phyloP scores from a whole-genome alignment of 371 early-diverging fungal genomes.

The Apophysomyces trapeziformis region DNA sequence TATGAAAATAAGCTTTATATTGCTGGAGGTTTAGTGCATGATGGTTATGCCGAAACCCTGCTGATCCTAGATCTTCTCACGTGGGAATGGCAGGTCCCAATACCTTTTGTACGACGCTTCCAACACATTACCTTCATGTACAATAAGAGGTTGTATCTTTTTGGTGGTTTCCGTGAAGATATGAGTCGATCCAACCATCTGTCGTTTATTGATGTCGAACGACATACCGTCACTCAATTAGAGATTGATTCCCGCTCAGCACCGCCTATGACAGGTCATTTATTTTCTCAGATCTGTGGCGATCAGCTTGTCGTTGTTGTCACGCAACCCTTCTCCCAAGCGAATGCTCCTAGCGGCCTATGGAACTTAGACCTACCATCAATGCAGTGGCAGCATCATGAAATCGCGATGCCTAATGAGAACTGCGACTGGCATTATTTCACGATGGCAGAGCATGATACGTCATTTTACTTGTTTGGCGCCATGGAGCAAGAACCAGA shows the following conservation, averaged over 20 bases:
- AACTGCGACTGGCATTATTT: conserved; percentile 65
- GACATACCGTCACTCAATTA: conserved; percentile 46
- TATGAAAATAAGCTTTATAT: conserved; percentile 65
- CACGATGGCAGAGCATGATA: conserved; percentile 57
- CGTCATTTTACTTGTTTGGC: conserved; percentile 61
- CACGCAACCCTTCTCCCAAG: conserved; percentile 20
- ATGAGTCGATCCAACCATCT: conserved; percentile 64
- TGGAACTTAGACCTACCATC: conserved; percentile 64
- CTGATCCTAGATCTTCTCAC: conserved; percentile 61
- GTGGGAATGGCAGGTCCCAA: conserved; percentile 63
- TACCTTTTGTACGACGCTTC: conserved; percentile 57
- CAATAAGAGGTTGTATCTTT: conserved; percentile 60
- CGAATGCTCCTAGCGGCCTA: conserved; percentile 43
- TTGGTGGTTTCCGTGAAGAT: conserved; percentile 64
- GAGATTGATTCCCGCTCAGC: conserved; percentile 53
- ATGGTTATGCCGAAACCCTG: conserved; percentile 50
- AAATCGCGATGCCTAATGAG: conserved; percentile 20
- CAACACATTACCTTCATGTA: conserved; percentile 63
- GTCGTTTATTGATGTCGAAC: conserved; percentile 52
- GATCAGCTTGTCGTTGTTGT: conserved; percentile 64
- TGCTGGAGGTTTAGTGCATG: conserved; percentile 53
- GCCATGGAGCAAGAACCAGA: conserved; percentile 55
- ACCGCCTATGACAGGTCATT: conserved; percentile 63
- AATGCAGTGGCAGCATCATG: conserved; percentile 64
- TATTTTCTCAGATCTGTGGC: conserved; percentile 67